Conservation (phyloP, 2,329 filamentous ascomycete genomes). For the Nemania sp. region DNA sequence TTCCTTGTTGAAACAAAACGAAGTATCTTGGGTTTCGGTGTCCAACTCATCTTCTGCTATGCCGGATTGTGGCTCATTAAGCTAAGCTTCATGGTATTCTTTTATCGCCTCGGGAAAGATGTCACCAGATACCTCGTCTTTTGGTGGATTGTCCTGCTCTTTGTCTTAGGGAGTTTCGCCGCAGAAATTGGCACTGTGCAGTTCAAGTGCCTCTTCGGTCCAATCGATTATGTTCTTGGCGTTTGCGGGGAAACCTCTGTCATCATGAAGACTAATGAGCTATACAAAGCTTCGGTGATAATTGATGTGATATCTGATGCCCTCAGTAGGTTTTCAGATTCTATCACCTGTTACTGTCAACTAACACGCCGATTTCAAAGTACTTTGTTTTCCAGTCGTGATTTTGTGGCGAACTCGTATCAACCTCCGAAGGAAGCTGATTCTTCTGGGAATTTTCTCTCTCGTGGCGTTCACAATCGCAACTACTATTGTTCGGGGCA, state of each 20-base stretch:
- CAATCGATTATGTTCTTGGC: neutral
- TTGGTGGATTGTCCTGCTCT: constrained; percentile 19
- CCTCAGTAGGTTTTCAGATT: neutral
- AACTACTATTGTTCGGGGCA: constrained; percentile 14
- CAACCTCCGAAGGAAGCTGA: constrained; percentile 14
- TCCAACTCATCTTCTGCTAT: neutral
- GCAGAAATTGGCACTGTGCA: neutral
- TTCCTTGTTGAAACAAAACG: neutral
- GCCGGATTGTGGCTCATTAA: constrained; percentile 34
- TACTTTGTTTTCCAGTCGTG: constrained; percentile 17
- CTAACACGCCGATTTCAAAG: constrained; percentile 9
- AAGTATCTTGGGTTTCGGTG: neutral
- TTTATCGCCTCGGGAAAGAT: constrained; percentile 14
- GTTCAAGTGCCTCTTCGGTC: neutral
- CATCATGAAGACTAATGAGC: neutral
- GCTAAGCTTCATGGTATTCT: constrained; percentile 25
- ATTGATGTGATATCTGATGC: neutral
- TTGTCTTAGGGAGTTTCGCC: neutral
- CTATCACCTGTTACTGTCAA: too few species aligned
- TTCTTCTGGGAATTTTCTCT: constrained; percentile 13
- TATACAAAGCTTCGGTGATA: neutral
- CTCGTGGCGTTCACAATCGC: constrained; percentile 21
- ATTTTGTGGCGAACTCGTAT: constrained; percentile 16
- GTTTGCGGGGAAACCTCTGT: neutral
- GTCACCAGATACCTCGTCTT: constrained; percentile 4